Evolutionary conservation across 495 filamentous ascomycete species (phyloP), one percentile per base, ranked within the genome.

Genomic region (Aspergillus nanangensis): DNA sequence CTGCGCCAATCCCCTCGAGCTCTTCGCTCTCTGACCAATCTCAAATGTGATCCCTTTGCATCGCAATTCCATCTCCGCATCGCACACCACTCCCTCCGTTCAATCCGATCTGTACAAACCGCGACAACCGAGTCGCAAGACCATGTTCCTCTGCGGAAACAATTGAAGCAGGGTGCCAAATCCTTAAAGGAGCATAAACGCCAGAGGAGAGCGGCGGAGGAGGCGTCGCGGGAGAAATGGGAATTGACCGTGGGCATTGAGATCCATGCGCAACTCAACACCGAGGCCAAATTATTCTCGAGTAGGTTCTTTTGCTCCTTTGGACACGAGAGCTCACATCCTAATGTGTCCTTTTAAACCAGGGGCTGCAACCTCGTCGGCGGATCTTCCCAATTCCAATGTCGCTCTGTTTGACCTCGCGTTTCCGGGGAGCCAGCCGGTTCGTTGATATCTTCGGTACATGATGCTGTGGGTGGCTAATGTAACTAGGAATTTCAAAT

Each of bases 221-320:
- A 65, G 41, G 62, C 60, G 8, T 64, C 57, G 10, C 53, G 60
- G 24, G 58, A 69, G 29, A 66, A 70, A 47, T 98, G 91, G 92
- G 86, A 93, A 52, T 72, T 97, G 56, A 96, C 92, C 0, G 89
- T 95, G 11, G 93, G 93, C 36, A 87, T 99, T 55, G 93, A 99
- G 67, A 90, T 99, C 55, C 94, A 99, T 63, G 93, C 94, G 9
- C 92, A 97, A 61, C 71, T 99, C 53, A 92, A 96, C 60, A 92
- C 90, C 2, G 74, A 78, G 5, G 68, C 75, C 51, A 95, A 96
- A 63, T 72, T 98, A 45, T 96, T 97, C 70, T 92, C 88, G 0
- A 59, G 78, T 76, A 48, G 10, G 66, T 62, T n/a, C 35, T 10
- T 29, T 18, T 24, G 42, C 14, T 4, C 46, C 21, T 35, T 22